Evolutionary conservation across 495 filamentous ascomycete genomes (phyloP).

Genomic region (Rusavskia elegans): DNA sequence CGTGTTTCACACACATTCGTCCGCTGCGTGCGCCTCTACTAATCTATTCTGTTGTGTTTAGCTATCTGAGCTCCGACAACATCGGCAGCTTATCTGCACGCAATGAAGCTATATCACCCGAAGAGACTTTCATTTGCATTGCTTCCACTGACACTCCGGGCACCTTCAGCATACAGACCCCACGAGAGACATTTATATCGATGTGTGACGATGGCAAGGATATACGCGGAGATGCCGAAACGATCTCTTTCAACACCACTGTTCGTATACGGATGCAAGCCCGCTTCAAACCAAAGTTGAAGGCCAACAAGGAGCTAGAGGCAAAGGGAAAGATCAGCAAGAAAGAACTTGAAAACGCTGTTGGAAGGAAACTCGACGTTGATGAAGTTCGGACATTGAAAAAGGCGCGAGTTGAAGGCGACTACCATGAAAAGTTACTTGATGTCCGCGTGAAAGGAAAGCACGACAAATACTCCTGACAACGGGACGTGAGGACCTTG

Average conservation of each 20-base stretch:
- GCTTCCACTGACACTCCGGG: constrained; percentile 44
- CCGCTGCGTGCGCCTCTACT: background rate
- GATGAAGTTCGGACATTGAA: constrained; percentile 74
- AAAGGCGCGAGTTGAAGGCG: constrained; percentile 67
- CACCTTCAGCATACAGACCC: constrained; percentile 54
- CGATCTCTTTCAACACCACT: constrained; percentile 57
- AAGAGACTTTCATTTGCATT: constrained; percentile 67
- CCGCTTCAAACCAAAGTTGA: constrained; percentile 71
- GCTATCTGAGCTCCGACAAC: constrained; percentile 69
- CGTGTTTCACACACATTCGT: background rate
- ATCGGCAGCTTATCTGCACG: constrained; percentile 63
- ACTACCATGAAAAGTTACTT: constrained; percentile 79
- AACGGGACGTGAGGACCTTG: background rate
- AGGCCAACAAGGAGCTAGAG: constrained; percentile 63
- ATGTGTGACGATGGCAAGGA: constrained; percentile 35
- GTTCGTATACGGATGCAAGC: constrained; percentile 87
- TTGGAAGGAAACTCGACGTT: constrained; percentile 62
- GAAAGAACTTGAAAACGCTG: constrained; percentile 71
- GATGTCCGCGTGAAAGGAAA: constrained; percentile 88
- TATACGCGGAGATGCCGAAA: constrained; percentile 64
- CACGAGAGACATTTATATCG: constrained; percentile 42
- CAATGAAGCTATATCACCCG: constrained; percentile 60
- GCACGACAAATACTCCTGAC: constrained; percentile 66
- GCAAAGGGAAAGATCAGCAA: constrained; percentile 68
- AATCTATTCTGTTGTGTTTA: constrained; percentile 9